Conservation (phyloP, 2,329 filamentous ascomycete genomes). For the Penicillium janthinellum region DNA sequence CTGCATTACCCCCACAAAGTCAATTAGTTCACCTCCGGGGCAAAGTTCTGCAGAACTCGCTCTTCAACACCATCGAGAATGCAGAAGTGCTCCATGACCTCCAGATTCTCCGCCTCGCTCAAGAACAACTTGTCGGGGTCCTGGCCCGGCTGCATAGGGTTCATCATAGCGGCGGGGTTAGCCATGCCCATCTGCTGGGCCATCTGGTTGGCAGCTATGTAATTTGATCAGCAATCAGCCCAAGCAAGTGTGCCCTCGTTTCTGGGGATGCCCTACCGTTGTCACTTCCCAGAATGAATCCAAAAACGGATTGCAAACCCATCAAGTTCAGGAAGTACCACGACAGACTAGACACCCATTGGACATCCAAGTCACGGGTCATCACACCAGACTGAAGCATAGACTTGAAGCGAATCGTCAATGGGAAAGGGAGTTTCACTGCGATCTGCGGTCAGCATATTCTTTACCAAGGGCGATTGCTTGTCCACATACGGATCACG, state of each 20-base stretch:
- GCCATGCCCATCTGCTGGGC: slow-evolving; percentile 78
- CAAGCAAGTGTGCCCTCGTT: background rate
- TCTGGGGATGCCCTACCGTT: slow-evolving; percentile 66
- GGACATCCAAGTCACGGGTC: slow-evolving; percentile 91
- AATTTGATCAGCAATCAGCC: slow-evolving; percentile 1
- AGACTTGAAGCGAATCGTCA: slow-evolving; percentile 98
- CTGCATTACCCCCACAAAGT: background rate
- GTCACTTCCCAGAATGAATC: slow-evolving; percentile 92
- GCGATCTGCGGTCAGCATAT: slow-evolving; percentile 16
- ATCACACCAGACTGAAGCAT: slow-evolving; percentile 98
- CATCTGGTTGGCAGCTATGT: slow-evolving; percentile 84
- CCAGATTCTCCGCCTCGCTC: slow-evolving; percentile 90
- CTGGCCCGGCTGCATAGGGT: slow-evolving; percentile 88
- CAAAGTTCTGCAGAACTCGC: slow-evolving; percentile 65
- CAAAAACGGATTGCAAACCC: slow-evolving; percentile 94
- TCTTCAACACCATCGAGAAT: slow-evolving; percentile 87
- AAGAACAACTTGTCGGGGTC: slow-evolving; percentile 95
- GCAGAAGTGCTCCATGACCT: slow-evolving; percentile 91
- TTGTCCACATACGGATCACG: slow-evolving; percentile 73
- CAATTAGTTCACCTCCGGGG: slow-evolving; percentile 24
- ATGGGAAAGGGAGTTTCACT: slow-evolving; percentile 96
- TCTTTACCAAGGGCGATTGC: background rate
- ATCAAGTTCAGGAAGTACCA: slow-evolving; percentile 99
- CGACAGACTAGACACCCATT: slow-evolving; percentile 97
- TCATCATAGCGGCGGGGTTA: slow-evolving; percentile 64